phyloP scores from a whole-genome alignment of 2,329 filamentous ascomycete species.

The Dothiorella sarmentorum region DNA sequence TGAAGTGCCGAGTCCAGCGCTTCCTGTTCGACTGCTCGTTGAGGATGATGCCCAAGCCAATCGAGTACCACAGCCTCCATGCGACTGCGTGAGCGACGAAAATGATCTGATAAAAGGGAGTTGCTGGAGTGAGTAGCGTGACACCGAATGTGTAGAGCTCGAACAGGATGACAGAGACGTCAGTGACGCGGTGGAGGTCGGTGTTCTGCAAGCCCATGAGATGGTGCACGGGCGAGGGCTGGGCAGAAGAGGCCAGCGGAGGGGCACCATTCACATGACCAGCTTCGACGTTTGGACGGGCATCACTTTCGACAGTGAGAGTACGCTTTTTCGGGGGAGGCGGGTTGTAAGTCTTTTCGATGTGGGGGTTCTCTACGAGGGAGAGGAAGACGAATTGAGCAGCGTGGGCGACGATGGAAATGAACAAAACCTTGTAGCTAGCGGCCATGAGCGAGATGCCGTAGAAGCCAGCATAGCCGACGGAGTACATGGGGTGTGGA shows the following conservation, averaged over 20 bases:
- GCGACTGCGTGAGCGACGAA: slow-evolving; percentile 76
- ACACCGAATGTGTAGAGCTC: slow-evolving; percentile 71
- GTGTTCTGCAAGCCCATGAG: slow-evolving; percentile 79
- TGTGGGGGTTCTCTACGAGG: slow-evolving; percentile 92
- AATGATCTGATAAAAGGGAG: slow-evolving; percentile 67
- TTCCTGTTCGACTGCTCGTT: slow-evolving; percentile 85
- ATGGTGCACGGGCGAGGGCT: slow-evolving; percentile 72
- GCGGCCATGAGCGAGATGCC: slow-evolving; percentile 97
- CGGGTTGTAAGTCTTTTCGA: slow-evolving; percentile 95
- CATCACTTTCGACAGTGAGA: slow-evolving; percentile 20
- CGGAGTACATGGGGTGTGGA: slow-evolving; percentile 97
- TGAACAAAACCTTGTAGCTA: slow-evolving; percentile 95
- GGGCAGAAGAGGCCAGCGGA: slow-evolving; percentile 42
- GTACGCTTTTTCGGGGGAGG: slow-evolving; percentile 65
- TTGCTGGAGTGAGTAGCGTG: slow-evolving; percentile 73
- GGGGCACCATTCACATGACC: slow-evolving; percentile 37
- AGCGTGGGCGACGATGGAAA: slow-evolving; percentile 90
- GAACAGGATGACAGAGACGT: slow-evolving; percentile 75
- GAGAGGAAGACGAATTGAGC: slow-evolving; percentile 92
- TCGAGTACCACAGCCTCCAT: slow-evolving; percentile 89
- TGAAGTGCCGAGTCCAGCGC: slow-evolving; percentile 93
- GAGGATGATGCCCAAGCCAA: slow-evolving; percentile 82
- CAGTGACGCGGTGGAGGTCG: slow-evolving; percentile 83
- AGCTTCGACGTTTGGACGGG: slow-evolving; percentile 29
- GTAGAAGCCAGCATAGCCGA: slow-evolving; percentile 96